Base-by-base conservation (phyloP, 2,329 filamentous ascomycete genomes). In the Stagonosporopsis cucurbitacearum region DNA sequence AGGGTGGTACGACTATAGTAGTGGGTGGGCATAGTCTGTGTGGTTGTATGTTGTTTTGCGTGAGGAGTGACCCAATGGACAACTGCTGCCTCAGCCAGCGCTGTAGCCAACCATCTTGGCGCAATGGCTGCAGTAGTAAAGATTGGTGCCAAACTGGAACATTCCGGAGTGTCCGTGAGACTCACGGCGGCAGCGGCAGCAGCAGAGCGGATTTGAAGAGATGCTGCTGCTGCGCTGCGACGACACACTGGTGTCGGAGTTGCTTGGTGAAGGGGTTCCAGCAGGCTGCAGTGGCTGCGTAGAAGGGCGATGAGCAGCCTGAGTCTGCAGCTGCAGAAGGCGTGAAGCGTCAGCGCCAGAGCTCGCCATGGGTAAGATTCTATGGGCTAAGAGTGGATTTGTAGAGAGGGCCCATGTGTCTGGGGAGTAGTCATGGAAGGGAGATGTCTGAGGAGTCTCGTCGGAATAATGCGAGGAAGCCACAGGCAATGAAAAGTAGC, bases 61-160 rank as follows among this genome's bases (percentile, higher is more conserved):
- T 12, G 11, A 19, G 32, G 23, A 43, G 35, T 5, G 25, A 25
- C 15, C 33, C 28, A 36, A 26, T 8, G 19, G 35, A 28, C 17
- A 2, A 3, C 17, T 39, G 6, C 12, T 33, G 17, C 25, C 60
- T 75, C 72, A 75, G 26, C 71, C 71, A 32, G 65, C 62, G 51
- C 64, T 68, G 65, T 76, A 77, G 48, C 75, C 75, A 4, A 72
- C 71, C 65, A 78, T 73, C 49, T 58, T 67, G 48, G 75, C 75
- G 55, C 75, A 78, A 60, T 76, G 75, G 42, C 50, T 66, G 64
- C 75, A 78, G 64, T 78, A 78, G 65, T 75, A 77, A 28, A 71
- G 65, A 57, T 77, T 77, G 50, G 72, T 71, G 49, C 73, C 73
- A 52, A 74, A 74, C 23, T 69, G 65, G 60, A 76, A 67, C 72